Conservation (phyloP, 805 yeast genomes). For the Candida boidinii region DNA sequence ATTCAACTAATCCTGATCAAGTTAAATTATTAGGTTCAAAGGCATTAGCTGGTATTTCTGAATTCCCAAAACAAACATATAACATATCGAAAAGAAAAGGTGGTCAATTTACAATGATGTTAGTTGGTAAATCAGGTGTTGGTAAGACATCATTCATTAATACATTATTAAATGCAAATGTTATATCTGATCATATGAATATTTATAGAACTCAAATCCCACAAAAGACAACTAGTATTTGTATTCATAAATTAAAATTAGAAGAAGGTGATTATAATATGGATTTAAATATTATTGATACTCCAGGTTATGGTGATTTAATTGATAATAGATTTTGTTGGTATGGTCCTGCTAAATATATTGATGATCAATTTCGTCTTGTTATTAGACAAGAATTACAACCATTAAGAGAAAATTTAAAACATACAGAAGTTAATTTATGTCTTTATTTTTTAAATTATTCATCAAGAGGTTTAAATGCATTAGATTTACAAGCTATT, state of each 20-base stretch:
- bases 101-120: slow-evolving; percentile 69
- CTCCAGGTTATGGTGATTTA: slow-evolving; percentile 70
- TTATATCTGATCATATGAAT: slow-evolving; percentile 28
- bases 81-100: slow-evolving; percentile 42
- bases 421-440: slow-evolving; percentile 71
- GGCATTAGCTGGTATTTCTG: slow-evolving; percentile 20
- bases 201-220: slow-evolving; percentile 30
- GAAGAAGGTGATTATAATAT: slow-evolving; percentile 53
- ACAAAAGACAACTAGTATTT: slow-evolving; percentile 24
- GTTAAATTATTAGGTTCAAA: too few species aligned
- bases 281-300: slow-evolving; percentile 55
- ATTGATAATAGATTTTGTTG: slow-evolving; percentile 60
- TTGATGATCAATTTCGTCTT: slow-evolving; percentile 71
- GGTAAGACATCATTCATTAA: slow-evolving; percentile 80
- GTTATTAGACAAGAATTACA: slow-evolving; percentile 72
- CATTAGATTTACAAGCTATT: slow-evolving; percentile 68
- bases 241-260: slow-evolving; percentile 37
- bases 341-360: slow-evolving; percentile 59
- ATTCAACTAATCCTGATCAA: too few species aligned
- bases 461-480: slow-evolving; percentile 48
- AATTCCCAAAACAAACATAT: slow-evolving; percentile 22
- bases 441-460: slow-evolving; percentile 76
- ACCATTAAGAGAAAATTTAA: slow-evolving; percentile 44
- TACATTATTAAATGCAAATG: slow-evolving; percentile 57
- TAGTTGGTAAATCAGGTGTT: slow-evolving; percentile 80